Conservation (phyloP, 2,329 filamentous ascomycete genomes). For the Madurella fahalii region DNA sequence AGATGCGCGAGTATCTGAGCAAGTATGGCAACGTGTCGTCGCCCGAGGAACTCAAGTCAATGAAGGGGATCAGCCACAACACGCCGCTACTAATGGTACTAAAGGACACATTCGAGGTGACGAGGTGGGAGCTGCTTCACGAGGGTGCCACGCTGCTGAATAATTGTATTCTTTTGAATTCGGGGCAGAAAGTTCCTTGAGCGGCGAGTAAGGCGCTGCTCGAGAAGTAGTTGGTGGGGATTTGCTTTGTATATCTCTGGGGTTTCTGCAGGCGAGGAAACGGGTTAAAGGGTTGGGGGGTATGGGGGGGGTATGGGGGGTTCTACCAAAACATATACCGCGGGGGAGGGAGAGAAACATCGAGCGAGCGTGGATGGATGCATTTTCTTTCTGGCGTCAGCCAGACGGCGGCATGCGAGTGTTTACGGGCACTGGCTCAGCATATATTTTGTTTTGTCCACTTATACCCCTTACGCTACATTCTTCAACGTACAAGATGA, state of each 20-base stretch:
- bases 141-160: conserved; percentile 77
- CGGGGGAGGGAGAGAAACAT: conserved; percentile 2
- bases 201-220: neutral
- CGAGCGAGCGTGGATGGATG: neutral
- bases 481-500: too few species aligned
- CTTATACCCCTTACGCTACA: neutral
- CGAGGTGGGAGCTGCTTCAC: conserved; percentile 86
- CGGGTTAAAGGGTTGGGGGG: too few species aligned
- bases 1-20: conserved; percentile 76
- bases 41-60: conserved; percentile 71
- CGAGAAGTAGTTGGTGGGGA: too few species aligned
- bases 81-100: conserved; percentile 77
- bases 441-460: neutral
- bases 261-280: neutral
- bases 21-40: conserved; percentile 67
- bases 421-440: conserved; percentile 5
- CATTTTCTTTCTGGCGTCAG: conserved; percentile 3
- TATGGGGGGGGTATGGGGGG: neutral
- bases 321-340: neutral
- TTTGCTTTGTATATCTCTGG: neutral
- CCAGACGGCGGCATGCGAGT: neutral
- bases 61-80: conserved; percentile 76
- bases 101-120: conserved; percentile 73
- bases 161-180: conserved; percentile 67
- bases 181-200: conserved; percentile 18